Conservation (phyloP, 345 rosid species). For the Eucalyptus curtisii region DNA sequence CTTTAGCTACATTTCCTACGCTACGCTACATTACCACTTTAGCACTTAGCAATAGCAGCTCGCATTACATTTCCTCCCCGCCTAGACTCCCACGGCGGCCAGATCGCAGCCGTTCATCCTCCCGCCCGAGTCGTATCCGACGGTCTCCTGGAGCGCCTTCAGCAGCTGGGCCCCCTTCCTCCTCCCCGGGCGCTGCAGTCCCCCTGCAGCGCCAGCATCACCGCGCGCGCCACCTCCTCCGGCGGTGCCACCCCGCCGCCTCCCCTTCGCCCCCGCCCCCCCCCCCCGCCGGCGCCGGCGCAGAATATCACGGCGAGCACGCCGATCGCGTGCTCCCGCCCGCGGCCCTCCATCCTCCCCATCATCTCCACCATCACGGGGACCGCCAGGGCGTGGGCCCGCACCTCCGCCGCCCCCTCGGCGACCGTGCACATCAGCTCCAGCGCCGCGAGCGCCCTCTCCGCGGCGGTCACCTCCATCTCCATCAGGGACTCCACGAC, state of each 20-base stretch:
- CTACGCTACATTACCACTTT: neutral
- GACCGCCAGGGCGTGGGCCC: slow-evolving; percentile 71
- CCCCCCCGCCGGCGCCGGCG: neutral
- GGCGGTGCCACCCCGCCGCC: slow-evolving; percentile 45
- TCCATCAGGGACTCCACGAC: slow-evolving; percentile 63
- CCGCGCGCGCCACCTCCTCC: slow-evolving; percentile 85
- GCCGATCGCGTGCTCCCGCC: slow-evolving; percentile 76
- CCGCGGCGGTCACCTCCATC: slow-evolving; percentile 58
- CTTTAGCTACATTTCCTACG: neutral
- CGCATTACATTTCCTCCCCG: neutral
- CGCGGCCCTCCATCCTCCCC: slow-evolving; percentile 75
- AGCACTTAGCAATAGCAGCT: neutral
- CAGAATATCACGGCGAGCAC: slow-evolving; percentile 57
- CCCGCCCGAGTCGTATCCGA: slow-evolving; percentile 28
- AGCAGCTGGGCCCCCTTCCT: slow-evolving; percentile 79
- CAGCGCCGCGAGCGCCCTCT: slow-evolving; percentile 70
- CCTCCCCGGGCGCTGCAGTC: slow-evolving; percentile 60
- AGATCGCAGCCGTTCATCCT: slow-evolving; percentile 20
- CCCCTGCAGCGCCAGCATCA: slow-evolving; percentile 60
- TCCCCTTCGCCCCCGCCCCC: neutral
- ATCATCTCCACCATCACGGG: slow-evolving; percentile 91
- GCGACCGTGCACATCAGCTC: slow-evolving; percentile 71
- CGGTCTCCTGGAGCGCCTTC: slow-evolving; percentile 56
- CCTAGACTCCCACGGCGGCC: neutral
- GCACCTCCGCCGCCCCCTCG: slow-evolving; percentile 71